Evolutionary conservation across 345 rosid species (phyloP), one percentile per base, ranked within the genome.

Genomic region (Leavenworthia alabamica): DNA sequence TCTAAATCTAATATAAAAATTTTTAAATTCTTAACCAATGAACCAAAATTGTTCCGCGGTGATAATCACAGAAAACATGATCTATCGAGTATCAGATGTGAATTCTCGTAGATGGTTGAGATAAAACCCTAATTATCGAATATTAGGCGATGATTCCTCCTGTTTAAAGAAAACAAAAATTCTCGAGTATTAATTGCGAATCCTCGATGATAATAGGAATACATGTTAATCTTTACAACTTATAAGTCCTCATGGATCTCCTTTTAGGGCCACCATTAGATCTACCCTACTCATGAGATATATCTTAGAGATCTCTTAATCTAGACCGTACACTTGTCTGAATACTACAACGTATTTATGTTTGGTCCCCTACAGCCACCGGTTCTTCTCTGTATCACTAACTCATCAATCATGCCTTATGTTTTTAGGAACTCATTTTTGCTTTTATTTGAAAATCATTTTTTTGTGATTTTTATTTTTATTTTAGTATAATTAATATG

Each of bases 321-420:
- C 57, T 1, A 19, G 52, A 3, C 65, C 51, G 65, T 58, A 12
- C 41, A 58, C 40, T 28, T 67, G 50, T 29, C 0, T 31, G 14
- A 37, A 35, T 13, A 15, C 24, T 35, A 17, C 39, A 8, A 55
- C 22, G 37, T 33, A 31, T 41, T 53, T 8, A 53, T 12, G 64
- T 37, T 57, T 57, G 64, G 71, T 67, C 64, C 64, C 50, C 65
- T 48, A 47, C 35, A 57, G 65, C 66, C 72, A 67, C 52, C 59
- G 44, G 44, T 58, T 58, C 37, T 58, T 67, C 58, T 50, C 33
- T 67, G 59, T 40, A 58, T 7, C 65, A 27, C 65, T 67, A 23
- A 11, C 13, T 8, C n/a, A 67, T 50, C 23, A 31, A 67, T 49
- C 65, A 8, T 58, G 44, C 59, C 65, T 59, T 57, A 33, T 37